Evolutionary conservation across 495 filamentous ascomycete genomes (phyloP), one percentile per base, ranked within the genome.

Genomic region (Daldinia loculata): DNA sequence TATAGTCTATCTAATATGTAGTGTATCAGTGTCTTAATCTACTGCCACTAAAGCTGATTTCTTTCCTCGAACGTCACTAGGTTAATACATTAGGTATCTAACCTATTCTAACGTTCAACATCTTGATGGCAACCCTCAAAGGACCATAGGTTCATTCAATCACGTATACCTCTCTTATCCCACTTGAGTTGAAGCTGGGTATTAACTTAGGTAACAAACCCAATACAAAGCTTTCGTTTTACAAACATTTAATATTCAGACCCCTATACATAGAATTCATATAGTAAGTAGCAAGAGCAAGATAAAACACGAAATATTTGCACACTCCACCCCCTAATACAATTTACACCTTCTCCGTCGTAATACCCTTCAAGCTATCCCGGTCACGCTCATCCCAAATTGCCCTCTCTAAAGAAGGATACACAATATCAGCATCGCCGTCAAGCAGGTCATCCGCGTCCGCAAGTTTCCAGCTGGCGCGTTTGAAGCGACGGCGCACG

Each of bases 351-450:
- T 77, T 77, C 66, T 74, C 72, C 38, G 67, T 65, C 2, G 74
- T 60, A 29, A 77, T 60, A 17, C 75, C 73, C 62, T 75, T 77
- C 34, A 75, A 59, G 22, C 65, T 65, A 36, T 72, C 74, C 15
- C 67, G 59, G 41, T 74, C 75, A 30, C 73, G 48, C 48, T 73
- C 75, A 15, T 77, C 74, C 75, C 73, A 77, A 38, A 77, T 66
- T 2, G 75, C 74, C 48, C 75, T 71, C 56, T 76, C 68, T 1
- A 77, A 62, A 4, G 74, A 72, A 1, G 75, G 69, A 29, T 74
- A 77, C 7, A 76, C 71, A n/a, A 75, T 15, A 50, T 77, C 75
- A 0, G 70, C 73, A n/a, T 26, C 73, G 1, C 71, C 58, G 17
- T 59, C 66, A 30, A 62, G 38, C 34, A 63, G 4, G 41, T 63